Conservation (phyloP, 192 early-diverging fungal genomes). For the Polychytrium aggregatum region DNA sequence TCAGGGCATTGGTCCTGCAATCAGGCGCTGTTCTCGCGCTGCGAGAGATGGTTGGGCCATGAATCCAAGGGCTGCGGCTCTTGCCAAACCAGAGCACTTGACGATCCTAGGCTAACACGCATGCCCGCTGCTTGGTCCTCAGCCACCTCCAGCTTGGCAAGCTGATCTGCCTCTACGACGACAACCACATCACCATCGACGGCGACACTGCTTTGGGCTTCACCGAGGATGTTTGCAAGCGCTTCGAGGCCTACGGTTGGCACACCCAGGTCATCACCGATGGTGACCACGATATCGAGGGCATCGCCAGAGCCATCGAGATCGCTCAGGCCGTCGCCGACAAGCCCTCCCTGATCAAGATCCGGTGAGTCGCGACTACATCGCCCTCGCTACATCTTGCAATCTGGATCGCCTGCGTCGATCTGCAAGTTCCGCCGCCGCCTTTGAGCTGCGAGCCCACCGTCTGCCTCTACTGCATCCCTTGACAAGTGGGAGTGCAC, state of each 20-base stretch:
- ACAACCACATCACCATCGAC: constrained; percentile 94
- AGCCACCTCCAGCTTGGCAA: constrained; percentile 72
- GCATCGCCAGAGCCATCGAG: constrained; percentile 64
- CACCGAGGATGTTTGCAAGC: constrained; percentile 81
- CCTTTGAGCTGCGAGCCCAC: too few relatives aligned
- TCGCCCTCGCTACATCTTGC: too few relatives aligned
- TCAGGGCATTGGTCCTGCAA: too few relatives aligned
- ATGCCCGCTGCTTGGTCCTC: constrained; percentile 9
- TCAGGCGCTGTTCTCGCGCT: too few relatives aligned
- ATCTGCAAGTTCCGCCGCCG: too few relatives aligned
- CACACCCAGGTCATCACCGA: constrained; percentile 65
- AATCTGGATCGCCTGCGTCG: too few relatives aligned
- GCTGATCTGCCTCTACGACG: constrained; percentile 90
- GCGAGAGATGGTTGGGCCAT: too few relatives aligned
- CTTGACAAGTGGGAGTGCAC: too few relatives aligned
- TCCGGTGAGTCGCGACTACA: constrained; percentile 32
- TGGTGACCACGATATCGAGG: constrained; percentile 67
- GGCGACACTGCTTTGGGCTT: constrained; percentile 61
- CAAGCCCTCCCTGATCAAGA: constrained; percentile 81
- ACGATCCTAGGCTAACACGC: neutral
- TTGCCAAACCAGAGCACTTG: constrained; percentile 13
- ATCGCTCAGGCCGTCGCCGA: constrained; percentile 72
- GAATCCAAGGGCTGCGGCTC: neutral
- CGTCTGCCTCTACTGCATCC: too few relatives aligned
- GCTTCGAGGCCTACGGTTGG: constrained; percentile 92